phyloP scores from a whole-genome alignment of 208 protist genomes.

The Trypanosoma congolense region DNA sequence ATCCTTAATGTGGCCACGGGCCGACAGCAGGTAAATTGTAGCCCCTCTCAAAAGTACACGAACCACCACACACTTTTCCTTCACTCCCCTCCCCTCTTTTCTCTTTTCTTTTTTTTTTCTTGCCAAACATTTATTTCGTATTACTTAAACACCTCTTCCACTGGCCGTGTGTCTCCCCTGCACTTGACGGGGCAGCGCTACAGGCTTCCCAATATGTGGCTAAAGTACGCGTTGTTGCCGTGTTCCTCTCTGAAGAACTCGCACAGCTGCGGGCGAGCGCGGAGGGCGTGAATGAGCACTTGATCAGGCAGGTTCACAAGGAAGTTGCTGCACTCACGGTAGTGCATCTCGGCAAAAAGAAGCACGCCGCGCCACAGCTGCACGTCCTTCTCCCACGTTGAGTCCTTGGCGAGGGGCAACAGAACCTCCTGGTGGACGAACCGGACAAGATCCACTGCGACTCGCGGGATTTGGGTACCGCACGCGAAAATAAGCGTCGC shows the following conservation, averaged over 20 bases:
- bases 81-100: too few relatives aligned
- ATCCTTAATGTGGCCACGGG: too few relatives aligned
- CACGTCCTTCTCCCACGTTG: constrained; percentile 52
- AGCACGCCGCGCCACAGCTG: constrained; percentile 71
- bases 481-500: constrained; percentile 52
- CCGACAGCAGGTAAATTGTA: too few relatives aligned
- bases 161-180: too few relatives aligned
- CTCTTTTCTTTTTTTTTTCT: too few relatives aligned
- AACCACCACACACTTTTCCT: too few relatives aligned
- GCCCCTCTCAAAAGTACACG: too few relatives aligned
- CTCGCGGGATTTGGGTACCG: constrained; percentile 24
- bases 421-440: constrained; percentile 56
- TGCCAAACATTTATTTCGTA: too few relatives aligned
- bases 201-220: constrained; percentile 53
- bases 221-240: constrained; percentile 75
- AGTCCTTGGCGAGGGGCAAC: constrained; percentile 43
- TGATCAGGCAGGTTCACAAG: constrained; percentile 68
- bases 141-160: too few relatives aligned
- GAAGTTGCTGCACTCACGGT: constrained; percentile 67
- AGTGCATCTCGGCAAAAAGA: constrained; percentile 66
- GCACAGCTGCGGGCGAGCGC: constrained; percentile 33
- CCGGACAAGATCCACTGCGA: constrained; percentile 35
- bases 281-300: constrained; percentile 60
- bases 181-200: constrained; percentile 14
- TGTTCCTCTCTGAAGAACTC: constrained; percentile 64